Base-by-base conservation (phyloP, 1,284 basidiomycete genomes). In the Takashimella koratensis region DNA sequence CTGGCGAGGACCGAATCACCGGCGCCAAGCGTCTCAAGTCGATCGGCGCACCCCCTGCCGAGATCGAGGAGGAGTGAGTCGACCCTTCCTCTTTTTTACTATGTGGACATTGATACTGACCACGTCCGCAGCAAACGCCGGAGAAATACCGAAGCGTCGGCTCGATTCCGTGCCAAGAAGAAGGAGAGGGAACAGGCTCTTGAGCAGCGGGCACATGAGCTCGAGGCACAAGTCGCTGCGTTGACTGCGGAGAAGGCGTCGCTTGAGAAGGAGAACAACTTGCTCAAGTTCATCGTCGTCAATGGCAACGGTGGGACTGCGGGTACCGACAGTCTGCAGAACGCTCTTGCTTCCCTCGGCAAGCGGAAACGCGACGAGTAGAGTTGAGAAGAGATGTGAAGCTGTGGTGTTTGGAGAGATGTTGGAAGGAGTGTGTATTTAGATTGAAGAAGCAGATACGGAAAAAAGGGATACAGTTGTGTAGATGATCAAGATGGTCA, bases 141-240 rank as follows among this genome's bases (percentile, higher is more conserved):
- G 56, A 80, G 95, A 45, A 98, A 98, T 75, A 98, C 95, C 0
- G 92, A 92, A 19, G 95, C 95, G 0, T 92, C 88, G 55, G 94
- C 94, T n/a, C 88, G 95, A 13, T 98, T 98, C 83, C 82, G 95
- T 56, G 79, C 94, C 67, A 98, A 98, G 84, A 98, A 98, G 83
- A 98, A 98, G 82, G 92, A 97, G 77, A 82, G 96, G 20, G 95
- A 98, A 78, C 88, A 87, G 13, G 92, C 92, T 10, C 79, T 98
- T 16, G 95, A 98, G 77, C 82, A 81, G 47, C 86, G 86, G 66
- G 86, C 90, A 19, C 93, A 72, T 73, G 45, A 27, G 71, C 66
- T 8, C 16, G 5, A 40, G 25, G 6, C 3, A 42, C 30, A 36
- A 23, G 20, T 30, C 8, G 80, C 79, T 44, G 86, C 89, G 65